Base-by-base conservation (phyloP, 306 rosid species). In the Ochetophila trinervis region DNA sequence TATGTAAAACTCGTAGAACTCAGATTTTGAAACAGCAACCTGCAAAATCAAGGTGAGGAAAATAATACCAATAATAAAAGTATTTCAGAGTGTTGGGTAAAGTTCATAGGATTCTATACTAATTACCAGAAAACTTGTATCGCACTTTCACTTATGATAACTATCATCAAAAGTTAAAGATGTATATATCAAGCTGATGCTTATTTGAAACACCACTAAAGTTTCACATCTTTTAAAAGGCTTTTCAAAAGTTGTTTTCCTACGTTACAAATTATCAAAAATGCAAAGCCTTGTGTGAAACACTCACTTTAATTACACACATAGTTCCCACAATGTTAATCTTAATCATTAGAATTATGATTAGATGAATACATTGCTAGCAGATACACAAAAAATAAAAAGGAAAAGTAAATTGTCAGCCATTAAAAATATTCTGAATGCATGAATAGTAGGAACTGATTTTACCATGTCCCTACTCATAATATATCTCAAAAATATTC, bases 1-100 rank as follows among this genome's bases (percentile, higher is more conserved):
- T 65, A 84, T 19, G 75, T 72, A 80, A 61, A 84, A 69, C 53
- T 66, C 74, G 71, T 30, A 62, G 27, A 27, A 65, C 65, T 57
- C 68, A 62, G 60, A 59, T 36, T 42, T 40, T 22, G 61, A 54
- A 57, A 52, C 8, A 65, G 78, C 86, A 77, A 80, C 78, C 86
- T 80, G 73, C 56, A 66, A 62, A 74, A 60, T 61, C 34, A 62
- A 13, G 54, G 6, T 59, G 50, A 53, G 45, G 8, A 65, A 73
- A 34, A 40, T 58, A 48, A 35, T 35, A 52, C 53, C 36, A 44
- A 20, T 60, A 60, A 15, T 53, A 27, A n/a, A 13, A 59, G 32
- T 19, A 50, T 42, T 53, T 34, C 18, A 3, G 30, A 51, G 70
- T 62, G 61, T 55, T 69, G 22, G 57, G 48, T 32, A 50, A 22